Percentiles rank a stretch among this genome's conserved stretches.
These are phyloP conservation scores for Nakazawaea ishiwadae DNA, from an alignment of 805 yeast species.

Conservation along the genomic window DNA sequence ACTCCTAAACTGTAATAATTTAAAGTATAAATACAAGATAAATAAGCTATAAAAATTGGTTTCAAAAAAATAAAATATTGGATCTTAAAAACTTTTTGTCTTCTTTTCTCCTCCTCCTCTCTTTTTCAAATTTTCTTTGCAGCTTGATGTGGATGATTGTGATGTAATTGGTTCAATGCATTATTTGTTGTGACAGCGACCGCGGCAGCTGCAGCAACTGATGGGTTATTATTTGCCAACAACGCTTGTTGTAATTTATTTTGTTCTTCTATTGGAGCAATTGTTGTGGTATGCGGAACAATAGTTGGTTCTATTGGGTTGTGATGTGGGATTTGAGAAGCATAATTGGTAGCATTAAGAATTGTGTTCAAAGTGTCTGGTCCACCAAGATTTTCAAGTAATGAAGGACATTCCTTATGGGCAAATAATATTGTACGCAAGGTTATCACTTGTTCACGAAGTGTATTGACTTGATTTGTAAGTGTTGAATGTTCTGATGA, in stretches of 20 bases:
- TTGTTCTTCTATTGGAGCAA: constrained; percentile 10
- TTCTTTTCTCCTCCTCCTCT: no score
- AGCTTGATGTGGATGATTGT: neutral
- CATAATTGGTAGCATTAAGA: constrained; percentile 26
- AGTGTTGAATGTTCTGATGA: constrained; percentile 66
- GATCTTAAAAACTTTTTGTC: no score
- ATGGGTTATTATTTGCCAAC: constrained; percentile 3
- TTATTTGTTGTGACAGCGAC: constrained; percentile 10
- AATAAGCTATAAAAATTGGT: no score
- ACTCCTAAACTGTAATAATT: no score
- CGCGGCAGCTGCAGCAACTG: constrained; percentile 10
- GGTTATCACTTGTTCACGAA: constrained; percentile 53
- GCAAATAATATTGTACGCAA: constrained; percentile 42
- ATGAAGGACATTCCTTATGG: constrained; percentile 45
- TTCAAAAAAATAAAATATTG: no score
- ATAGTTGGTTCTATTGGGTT: constrained; percentile 9
- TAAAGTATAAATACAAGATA: no score
- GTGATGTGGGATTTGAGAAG: constrained; percentile 15
- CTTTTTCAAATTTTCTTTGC: neutral
- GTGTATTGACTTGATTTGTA: constrained; percentile 48
- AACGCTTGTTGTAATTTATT: constrained; percentile 8
- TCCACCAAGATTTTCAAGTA: constrained; percentile 42
- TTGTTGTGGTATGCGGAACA: constrained; percentile 13
- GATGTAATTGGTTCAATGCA: constrained; percentile 9
- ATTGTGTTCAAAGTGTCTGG: constrained; percentile 38